These are phyloP conservation scores for Clavispora asparagi DNA, from an alignment of 805 yeast genomes.

Conservation along the genomic window DNA sequence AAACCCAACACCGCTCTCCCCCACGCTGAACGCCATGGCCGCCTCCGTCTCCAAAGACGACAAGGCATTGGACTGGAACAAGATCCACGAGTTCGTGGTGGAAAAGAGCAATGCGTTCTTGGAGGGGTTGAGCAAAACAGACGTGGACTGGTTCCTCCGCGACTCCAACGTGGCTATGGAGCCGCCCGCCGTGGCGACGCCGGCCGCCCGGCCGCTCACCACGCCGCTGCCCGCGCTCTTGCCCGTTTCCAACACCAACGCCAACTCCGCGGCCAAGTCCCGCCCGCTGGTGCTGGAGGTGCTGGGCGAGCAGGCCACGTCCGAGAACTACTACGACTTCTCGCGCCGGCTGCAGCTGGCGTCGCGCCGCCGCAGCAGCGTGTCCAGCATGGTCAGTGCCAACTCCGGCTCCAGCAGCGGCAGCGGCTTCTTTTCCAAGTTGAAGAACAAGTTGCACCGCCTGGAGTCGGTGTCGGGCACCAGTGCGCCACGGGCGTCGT, in stretches of 20 bases:
- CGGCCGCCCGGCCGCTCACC: background rate
- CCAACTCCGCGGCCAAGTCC: slow-evolving; percentile 24
- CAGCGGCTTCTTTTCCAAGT: slow-evolving; percentile 30
- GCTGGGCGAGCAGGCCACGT: slow-evolving; percentile 17
- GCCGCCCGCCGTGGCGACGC: no score
- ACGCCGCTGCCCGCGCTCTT: slow-evolving; percentile 17
- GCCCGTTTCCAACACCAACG: slow-evolving; percentile 26
- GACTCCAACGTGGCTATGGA: slow-evolving; percentile 19
- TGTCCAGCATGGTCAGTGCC: slow-evolving; percentile 11
- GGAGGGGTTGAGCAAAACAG: slow-evolving; percentile 34
- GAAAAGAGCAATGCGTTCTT: slow-evolving; percentile 10
- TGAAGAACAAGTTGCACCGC: slow-evolving; percentile 28
- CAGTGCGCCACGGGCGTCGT: slow-evolving; percentile 1
- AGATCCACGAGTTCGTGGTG: slow-evolving; percentile 7
- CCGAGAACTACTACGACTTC: slow-evolving; percentile 1
- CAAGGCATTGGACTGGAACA: slow-evolving; percentile 6
- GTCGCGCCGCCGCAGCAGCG: slow-evolving; percentile 14
- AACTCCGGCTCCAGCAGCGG: slow-evolving; percentile 12
- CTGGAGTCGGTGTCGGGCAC: slow-evolving; percentile 5
- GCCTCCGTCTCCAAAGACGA: no score
- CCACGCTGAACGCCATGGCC: no score
- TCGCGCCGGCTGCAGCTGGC: background rate
- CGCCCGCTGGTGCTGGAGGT: slow-evolving; percentile 29
- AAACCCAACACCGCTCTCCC: no score
- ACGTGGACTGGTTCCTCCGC: slow-evolving; percentile 50